Base-by-base conservation (phyloP, 768 basidiomycete species). In the Pleurotus ostreatus region DNA sequence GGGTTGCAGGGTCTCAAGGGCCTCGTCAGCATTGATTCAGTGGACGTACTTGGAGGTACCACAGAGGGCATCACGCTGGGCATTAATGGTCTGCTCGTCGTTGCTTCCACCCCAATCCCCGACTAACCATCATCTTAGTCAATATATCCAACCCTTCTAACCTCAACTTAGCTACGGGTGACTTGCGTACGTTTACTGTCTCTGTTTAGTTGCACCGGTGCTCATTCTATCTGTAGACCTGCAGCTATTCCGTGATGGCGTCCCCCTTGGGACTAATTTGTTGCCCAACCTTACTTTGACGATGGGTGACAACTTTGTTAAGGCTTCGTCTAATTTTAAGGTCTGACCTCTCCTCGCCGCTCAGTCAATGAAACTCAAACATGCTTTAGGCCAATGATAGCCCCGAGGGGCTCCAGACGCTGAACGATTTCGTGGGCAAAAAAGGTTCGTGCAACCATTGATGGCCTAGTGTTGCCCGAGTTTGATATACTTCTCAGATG, bases 21-120 rank as follows among this genome's bases (percentile, higher is more conserved):
- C 8, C 68, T 77, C 61, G 82, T 79, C 7, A 71, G 70, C 5
- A 86, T 90, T 55, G 69, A 75, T 22, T 70, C 63, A 12, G 85
- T 90, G 15, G 87, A 90, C 64, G 84, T 90, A 1, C 60, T 78
- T 25, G 86, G 87, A 46, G 88, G 88, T 34, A 82, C 83, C 8
- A 63, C 69, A 11, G 77, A 81, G 23, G 82, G 78, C 15, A 80
- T 90, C 57, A 71, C 76, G 15, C 78, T 90, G 57, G 76, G 67
- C 20, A 87, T 89, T 54, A 71, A 76, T 54, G 84, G 85, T 84
- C 62, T 39, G 43, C 59, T 16, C 30, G 30, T 34, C 30, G 30
- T 34, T 34, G 30, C 30, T 11, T 34, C 30, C 11, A 34, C 30
- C 30, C 8, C 11, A 34, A 9, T 4, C 30, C 9, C 30, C 3